Evolutionary conservation across 106 monocot genomes (phyloP), one percentile per base, ranked within the genome.

Genomic region (Posidonia australis): DNA sequence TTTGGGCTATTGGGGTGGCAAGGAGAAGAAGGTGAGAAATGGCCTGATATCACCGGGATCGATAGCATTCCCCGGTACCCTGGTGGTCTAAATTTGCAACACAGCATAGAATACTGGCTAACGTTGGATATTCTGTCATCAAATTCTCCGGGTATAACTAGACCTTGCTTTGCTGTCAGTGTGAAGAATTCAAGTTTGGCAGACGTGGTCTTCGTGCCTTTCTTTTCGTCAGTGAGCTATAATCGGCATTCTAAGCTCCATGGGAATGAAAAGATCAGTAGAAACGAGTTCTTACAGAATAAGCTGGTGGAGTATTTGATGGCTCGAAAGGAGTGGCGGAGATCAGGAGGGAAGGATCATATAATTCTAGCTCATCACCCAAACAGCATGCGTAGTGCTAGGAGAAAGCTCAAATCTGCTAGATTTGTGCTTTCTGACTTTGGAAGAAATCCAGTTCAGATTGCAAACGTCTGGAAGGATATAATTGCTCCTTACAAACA

Each of bases 81-180:
- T 11, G 90, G 94, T 6, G 94, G 90, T 14, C 70, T 96, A 46
- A 90, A 90, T 77, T 49, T 87, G 74, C 94, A 96, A 25, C 94
- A 96, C 60, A 86, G 90, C 51, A 68, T 89, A 18, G 94, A 90
- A 63, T 96, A 96, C 52, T 96, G 94, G 94, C 72, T 96, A 11
- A 87, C 84, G 18, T 62, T 96, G 30, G 94, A 96, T 74, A 77
- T 96, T 51, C 78, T 90, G 0, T 74, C 78, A 19, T 96, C 82
- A 6, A 68, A 58, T 62, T 25, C 57, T 53, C 41, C 26, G 1
- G 22, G 14, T 11, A 44, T 63, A n/a, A 44, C 21, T 12, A 63
- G 86, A 36, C 89, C 83, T 13, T 82, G 86, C 65, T 41, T 25
- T 27, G 25, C 65, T 28, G 29, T 86, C 4, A 75, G 84, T 54